A percentile compares a stretch with the other conserved stretches of the same genome.
Conservation (phyloP, 495 filamentous ascomycete species). For the Neurospora tetraspora region DNA sequence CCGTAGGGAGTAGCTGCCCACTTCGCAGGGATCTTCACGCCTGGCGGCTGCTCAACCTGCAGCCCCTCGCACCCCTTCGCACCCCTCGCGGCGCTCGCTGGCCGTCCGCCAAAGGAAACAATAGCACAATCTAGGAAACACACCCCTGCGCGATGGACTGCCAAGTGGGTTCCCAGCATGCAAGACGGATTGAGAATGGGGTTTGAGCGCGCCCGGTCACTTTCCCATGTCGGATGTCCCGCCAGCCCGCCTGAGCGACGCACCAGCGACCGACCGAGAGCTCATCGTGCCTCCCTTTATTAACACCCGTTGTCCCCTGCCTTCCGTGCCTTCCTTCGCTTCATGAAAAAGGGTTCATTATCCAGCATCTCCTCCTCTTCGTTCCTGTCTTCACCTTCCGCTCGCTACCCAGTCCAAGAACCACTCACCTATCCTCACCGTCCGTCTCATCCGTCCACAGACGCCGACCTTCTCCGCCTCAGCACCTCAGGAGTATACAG, state of each 20-base stretch:
- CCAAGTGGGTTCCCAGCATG: background rate
- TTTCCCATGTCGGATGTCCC: conserved; percentile 16
- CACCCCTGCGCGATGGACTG: background rate
- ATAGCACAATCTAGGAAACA: background rate
- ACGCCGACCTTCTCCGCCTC: background rate
- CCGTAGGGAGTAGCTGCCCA: conserved; percentile 3
- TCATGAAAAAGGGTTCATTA: background rate
- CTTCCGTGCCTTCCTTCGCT: conserved; percentile 1
- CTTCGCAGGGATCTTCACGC: conserved; percentile 13
- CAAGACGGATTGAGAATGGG: conserved; percentile 14
- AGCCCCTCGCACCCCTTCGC: background rate
- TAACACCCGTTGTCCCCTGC: conserved; percentile 5
- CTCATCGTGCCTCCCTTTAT: conserved; percentile 8
- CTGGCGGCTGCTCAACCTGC: conserved; percentile 8
- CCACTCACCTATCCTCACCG: background rate
- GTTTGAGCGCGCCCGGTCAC: conserved; percentile 21
- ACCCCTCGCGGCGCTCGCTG: too few species aligned
- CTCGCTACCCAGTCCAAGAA: background rate
- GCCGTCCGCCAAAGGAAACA: background rate
- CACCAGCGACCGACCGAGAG: conserved; percentile 2
- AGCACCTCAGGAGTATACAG: background rate
- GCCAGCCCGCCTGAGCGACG: background rate
- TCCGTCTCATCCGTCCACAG: background rate
- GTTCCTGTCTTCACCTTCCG: background rate
- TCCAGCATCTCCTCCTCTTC: background rate